phyloP scores from a whole-genome alignment of 2,329 filamentous ascomycete species.

The Ophiostoma novo-ulmi region DNA sequence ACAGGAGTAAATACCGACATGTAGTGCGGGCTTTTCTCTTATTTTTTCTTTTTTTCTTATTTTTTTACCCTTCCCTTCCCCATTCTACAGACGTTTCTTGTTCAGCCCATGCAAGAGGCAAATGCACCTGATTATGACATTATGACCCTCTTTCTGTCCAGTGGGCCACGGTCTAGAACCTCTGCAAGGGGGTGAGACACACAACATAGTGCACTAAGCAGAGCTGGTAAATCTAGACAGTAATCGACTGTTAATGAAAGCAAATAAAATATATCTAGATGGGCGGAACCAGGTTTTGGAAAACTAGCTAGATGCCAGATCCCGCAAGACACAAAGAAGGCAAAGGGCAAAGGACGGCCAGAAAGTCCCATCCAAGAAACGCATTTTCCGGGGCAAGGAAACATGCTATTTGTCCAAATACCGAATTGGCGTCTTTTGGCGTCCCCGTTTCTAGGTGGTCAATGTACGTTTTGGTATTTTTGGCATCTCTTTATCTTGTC shows the following conservation, averaged over 20 bases:
- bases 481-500: neutral
- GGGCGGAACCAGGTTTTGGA: too few species aligned
- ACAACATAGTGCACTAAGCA: neutral
- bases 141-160: constrained; percentile 17
- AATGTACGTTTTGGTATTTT: neutral
- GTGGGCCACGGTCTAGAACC: neutral
- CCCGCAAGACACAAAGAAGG: neutral
- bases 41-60: too few species aligned
- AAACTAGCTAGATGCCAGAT: neutral
- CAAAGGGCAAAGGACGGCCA: neutral
- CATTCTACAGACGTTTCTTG: neutral
- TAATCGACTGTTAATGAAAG: too few species aligned
- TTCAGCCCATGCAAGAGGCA: constrained; percentile 10
- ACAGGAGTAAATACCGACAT: too few species aligned
- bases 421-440: neutral
- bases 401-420: neutral
- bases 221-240: too few species aligned
- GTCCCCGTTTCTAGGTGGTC: neutral
- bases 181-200: neutral
- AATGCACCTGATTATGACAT: constrained; percentile 25
- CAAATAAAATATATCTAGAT: neutral
- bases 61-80: too few species aligned
- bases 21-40: too few species aligned
- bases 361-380: neutral
- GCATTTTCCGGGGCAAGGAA: neutral